Evolutionary conservation across 371 early-diverging fungal genomes (phyloP), one percentile per base, ranked within the genome.

Genomic region (Mucor mucedo): DNA sequence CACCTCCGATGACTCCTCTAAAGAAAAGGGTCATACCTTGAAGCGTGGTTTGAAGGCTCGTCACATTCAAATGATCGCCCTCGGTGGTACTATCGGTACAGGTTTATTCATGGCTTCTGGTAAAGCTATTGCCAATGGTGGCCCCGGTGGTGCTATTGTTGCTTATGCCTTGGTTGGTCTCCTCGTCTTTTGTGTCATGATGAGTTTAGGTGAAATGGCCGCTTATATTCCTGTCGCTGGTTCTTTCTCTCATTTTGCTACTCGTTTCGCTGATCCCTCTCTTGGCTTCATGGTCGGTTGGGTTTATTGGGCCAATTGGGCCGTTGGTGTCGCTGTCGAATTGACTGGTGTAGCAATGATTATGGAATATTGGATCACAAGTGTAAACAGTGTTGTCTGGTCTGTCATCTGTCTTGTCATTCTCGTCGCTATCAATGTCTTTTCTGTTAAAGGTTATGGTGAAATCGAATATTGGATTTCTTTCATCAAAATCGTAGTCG

Each of bases 101-200:
- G 96, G 95, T 59, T 79, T 95, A n/a, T 94, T 94, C 73, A 82
- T 95, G 65, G 89, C 90, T n/a, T 91, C 92, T 42, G 96, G 95
- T 60, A 78, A 83, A 39, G 86, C 91, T 2, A 85, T 95, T 38
- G 79, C 85, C 2, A 69, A 71, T 5, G 95, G 91, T 29, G 95
- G 95, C 6, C 93, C 78, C 28, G 88, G 82, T 10, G 93, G 95
- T 55, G 84, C 89, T 5, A 72, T 93, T 63, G 74, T 93, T 4
- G 91, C 89, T 30, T 95, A 90, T 57, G 65, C 65, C 27, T 64
- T 89, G 49, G 87, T 91, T n/a, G 93, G 93, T 57, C 68, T 88
- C n/a, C 83, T 93, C 81, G 93, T 96, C 5, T 95, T 85, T 59
- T 91, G 87, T 61, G 86, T 93, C 52, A 87, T 91, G 82, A 89